Base-by-base conservation (phyloP, 2,329 filamentous ascomycete genomes). In the Erysiphe pulchra region DNA sequence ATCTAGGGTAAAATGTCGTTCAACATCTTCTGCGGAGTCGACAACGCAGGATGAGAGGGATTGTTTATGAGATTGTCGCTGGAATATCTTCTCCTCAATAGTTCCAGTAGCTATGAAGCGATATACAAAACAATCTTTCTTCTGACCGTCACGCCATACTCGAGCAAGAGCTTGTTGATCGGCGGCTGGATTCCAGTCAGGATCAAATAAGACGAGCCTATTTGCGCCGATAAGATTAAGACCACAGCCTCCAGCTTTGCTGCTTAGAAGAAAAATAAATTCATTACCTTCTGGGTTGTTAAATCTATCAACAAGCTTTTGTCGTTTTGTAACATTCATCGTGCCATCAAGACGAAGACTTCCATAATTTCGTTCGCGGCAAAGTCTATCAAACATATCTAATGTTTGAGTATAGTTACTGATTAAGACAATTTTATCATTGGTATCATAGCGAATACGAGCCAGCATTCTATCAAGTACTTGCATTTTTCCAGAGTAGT, bases 71-170 rank as follows among this genome's bases (percentile, higher is more conserved):
- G 83, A 92, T 58, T 98, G 90, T 10, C 92, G 79, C 61, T 98
- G 90, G 65, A 98, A 98, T 53, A 98, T 94, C 65, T 98, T 98
- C 62, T 98, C 90, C 59, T 98, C 90, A 50, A 98, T 98, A 0
- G 86, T 94, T 4, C 90, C 90, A 0, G 92, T 95, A 0, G 86
- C 82, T 55, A 98, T 98, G 64, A 98, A 98, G n/a, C 90, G 81
- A 61, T 98, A 98, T 14, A 98, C 90, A 55, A 98, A 98, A 57
- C 90, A 98, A 57, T 98, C 90, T 59, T 98, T 98, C 69, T 92
- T 95, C 62, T 98, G 90, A 0, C 90, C 90, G 55, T 98, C 90
- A 68, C 90, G 82, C 90, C 90, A 98, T 17, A 98, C 90, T 66
- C 90, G 81, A 33, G 90, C 90, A 30, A 98, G 71, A 4, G 90